Conservation (phyloP, 2,329 filamentous ascomycete species). For the Colletotrichum liaoningense region DNA sequence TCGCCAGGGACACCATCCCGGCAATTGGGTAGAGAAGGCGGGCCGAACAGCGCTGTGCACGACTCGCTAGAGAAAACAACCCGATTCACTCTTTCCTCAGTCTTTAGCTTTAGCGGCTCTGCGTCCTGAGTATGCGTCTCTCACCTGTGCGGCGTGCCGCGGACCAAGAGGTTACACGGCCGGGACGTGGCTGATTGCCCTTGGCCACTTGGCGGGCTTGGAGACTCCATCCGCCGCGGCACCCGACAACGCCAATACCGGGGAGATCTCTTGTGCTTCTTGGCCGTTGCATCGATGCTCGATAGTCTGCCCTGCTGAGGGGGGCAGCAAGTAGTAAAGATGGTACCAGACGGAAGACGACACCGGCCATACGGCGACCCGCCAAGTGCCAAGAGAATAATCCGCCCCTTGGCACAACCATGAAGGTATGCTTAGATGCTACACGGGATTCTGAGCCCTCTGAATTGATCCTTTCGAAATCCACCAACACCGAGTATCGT, state of each 20-base stretch:
- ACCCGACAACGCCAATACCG: constrained; percentile 14
- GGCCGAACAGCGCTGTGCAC: constrained; percentile 4
- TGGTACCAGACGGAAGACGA: constrained; percentile 24
- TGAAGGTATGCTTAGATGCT: background rate
- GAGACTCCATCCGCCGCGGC: background rate
- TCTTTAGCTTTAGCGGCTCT: background rate
- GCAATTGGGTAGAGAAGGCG: background rate
- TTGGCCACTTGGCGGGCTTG: constrained; percentile 31
- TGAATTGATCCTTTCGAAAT: constrained; percentile 2
- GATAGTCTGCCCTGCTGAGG: background rate
- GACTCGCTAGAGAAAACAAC: constrained; percentile 19
- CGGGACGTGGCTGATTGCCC: constrained; percentile 18
- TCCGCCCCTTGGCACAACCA: constrained; percentile 12
- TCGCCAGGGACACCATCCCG: constrained; percentile 15
- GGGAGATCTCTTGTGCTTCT: constrained; percentile 31
- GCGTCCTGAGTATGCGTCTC: background rate
- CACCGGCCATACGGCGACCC: constrained; percentile 30
- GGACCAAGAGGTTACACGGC: background rate
- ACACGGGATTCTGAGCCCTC: constrained; percentile 14
- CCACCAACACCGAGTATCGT: background rate
- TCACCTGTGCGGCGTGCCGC: background rate
- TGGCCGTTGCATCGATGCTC: constrained; percentile 19
- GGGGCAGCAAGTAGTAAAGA: background rate
- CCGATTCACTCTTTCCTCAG: constrained; percentile 8
- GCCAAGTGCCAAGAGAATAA: constrained; percentile 32